Conservation (phyloP, 192 early-diverging fungal genomes). For the Diversispora eburnea region DNA sequence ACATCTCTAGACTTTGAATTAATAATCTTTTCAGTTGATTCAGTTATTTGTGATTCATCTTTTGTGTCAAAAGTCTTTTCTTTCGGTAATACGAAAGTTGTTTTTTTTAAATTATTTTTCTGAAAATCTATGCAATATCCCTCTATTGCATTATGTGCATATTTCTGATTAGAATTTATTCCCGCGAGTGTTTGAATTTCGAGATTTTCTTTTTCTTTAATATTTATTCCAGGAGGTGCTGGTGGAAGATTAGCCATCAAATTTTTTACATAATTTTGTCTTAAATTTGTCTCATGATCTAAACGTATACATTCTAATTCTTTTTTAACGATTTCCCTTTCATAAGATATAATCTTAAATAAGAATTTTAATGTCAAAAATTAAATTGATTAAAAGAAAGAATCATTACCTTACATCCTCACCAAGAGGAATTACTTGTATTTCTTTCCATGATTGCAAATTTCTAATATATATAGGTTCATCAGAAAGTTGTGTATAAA, state of each 20-base stretch:
- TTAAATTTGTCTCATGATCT: not conserved
- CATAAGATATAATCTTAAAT: not conserved
- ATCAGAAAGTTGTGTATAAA: constrained; percentile 63
- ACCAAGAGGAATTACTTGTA: constrained; percentile 31
- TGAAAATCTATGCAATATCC: constrained; percentile 35
- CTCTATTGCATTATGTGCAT: constrained; percentile 37
- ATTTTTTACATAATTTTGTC: constrained; percentile 23
- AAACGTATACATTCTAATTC: not conserved
- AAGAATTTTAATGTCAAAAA: not conserved
- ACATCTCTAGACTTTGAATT: no score
- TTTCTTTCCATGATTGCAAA: constrained; percentile 25
- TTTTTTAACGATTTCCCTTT: not conserved
- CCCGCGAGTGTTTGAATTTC: not conserved
- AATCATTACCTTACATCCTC: constrained; percentile 36
- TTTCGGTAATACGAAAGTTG: constrained; percentile 23
- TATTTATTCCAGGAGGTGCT: constrained; percentile 20
- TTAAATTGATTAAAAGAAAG: not conserved
- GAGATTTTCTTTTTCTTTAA: constrained; percentile 28
- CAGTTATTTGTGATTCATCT: not conserved
- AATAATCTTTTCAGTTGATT: no score
- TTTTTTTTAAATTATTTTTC: not conserved
- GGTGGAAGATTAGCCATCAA: constrained; percentile 28
- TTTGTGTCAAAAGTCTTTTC: not conserved
- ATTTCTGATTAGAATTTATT: not conserved
- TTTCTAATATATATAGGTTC: constrained; percentile 73